Evolutionary conservation across 768 basidiomycete genomes (phyloP), one percentile per base, ranked within the genome.

Genomic region (Coprinopsis strossmayeri): DNA sequence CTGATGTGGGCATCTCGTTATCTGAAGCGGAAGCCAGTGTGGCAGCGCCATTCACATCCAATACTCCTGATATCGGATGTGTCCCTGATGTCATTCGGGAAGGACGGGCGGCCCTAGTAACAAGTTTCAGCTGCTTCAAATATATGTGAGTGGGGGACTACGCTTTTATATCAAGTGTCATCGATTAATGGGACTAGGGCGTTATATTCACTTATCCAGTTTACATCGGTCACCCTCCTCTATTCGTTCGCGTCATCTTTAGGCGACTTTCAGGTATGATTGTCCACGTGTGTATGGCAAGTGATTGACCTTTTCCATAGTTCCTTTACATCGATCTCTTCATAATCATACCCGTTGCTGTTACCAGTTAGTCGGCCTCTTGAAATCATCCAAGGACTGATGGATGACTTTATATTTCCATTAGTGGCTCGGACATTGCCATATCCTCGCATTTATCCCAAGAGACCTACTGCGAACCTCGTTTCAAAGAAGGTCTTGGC

Each of bases 81-180:
- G 91, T 97, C 37, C 75, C 98, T 25, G 93, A 98, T 57, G 88
- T 99, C 45, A 94, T 99, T 70, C 91, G 86, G 59, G 95, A 99
- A 61, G 96, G 96, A 5, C 77, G 96, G 37, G 91, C 92, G 5
- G 95, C 96, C 1, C 72, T 99, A 46, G 95, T 96, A 46, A 98
- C 96, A 1, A 95, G 92, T 64, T 99, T 99, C 68, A 94, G 92
- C 56, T 98, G 95, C 69, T 99, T 99, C 82, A 99, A 99, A 67
- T 99, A 97, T 61, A 99, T 99, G 95, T 94, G 57, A 65, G 90
- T 73, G 28, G 15, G 18, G 11, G 20, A 20, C 4, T 24, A 27
- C 56, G 54, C 34, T 62, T 44, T 43, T 46, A 46, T 38, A 34
- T 45, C 2, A 43, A 35, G 30, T 54, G 15, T 57, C 30, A 32